Base-by-base conservation (phyloP, 108 stramenopile species). In the Cyclotella atomus region DNA sequence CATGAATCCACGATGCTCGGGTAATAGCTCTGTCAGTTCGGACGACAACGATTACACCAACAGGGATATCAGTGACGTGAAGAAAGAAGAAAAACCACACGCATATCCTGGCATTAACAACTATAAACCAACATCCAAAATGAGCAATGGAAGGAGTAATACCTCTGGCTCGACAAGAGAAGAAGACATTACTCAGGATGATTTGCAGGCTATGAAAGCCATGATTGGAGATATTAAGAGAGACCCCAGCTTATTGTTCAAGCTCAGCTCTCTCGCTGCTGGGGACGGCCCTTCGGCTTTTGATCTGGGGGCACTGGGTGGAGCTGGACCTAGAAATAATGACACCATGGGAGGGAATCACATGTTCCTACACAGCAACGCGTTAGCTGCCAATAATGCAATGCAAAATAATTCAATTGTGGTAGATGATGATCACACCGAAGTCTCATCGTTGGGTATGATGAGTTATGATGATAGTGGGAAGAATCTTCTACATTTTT, bases 191-290 rank as follows among this genome's bases (percentile, higher is more conserved):
- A 78, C 77, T n/a, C 65, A 59, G 41, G 77, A 71, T 60, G 77
- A 78, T 49, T 62, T 78, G 0, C 54, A 66, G 34, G 77, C 77
- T 27, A 78, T 78, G 77, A 78, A 78, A 57, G 77, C 50, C 25
- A 78, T 78, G 77, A 78, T 78, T 41, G 65, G 70, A 0, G 49
- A 66, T 17, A 78, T 78, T 41, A 78, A 78, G 60, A 78, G 52
- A 43, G 77, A 78, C 60, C 77, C 77, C 24, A 71, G 69, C 25
- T 41, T 78, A 14, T 43, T 78, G n/a, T 78, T 66, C 35, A 49
- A 61, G 19, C 45, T 78, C 38, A 59, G 63, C 28, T 65, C 63
- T 27, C 57, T 64, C 8, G 38, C 65, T 15, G 47, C 34, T 0
- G 53, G 29, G 28, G 65, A 53, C 7, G 65, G 33, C 19, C 32